Conservation (phyloP, 2,329 filamentous ascomycete species). For the Onygenales sp. region DNA sequence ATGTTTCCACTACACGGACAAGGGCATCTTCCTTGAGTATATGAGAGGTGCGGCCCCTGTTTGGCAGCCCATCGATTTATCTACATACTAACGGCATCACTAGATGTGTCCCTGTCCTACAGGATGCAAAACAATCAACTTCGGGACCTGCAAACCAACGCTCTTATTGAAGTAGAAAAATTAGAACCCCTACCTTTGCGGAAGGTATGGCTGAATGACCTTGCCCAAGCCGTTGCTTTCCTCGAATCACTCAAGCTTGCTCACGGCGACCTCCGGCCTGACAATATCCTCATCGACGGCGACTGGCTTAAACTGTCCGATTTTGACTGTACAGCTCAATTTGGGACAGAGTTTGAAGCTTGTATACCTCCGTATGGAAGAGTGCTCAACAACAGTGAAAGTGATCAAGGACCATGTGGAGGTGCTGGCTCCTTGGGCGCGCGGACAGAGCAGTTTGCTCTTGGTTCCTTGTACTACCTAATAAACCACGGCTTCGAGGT, state of each 20-base stretch:
- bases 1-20: constrained; percentile 14
- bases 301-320: constrained; percentile 19
- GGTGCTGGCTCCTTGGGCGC: constrained; percentile 16
- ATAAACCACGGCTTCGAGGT: constrained; percentile 24
- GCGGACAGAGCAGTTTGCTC: constrained; percentile 23
- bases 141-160: constrained; percentile 12
- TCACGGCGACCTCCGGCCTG: constrained; percentile 23
- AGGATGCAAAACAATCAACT: constrained; percentile 18
- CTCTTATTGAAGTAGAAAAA: constrained; percentile 18
- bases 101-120: constrained; percentile 17
- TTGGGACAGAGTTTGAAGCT: constrained; percentile 17
- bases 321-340: constrained; percentile 20
- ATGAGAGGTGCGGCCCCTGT: constrained; percentile 16
- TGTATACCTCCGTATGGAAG: constrained; percentile 18
- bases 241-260: constrained; percentile 24
- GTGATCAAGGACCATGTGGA: constrained; percentile 12
- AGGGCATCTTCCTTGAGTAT: constrained; percentile 21
- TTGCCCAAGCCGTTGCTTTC: constrained; percentile 22
- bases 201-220: constrained; percentile 23
- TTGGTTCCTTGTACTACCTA: constrained; percentile 22
- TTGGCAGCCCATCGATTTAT: constrained; percentile 1
- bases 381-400: constrained; percentile 15
- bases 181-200: constrained; percentile 18
- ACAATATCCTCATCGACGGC: constrained; percentile 22
- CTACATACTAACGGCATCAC: constrained; percentile 7